Conservation (phyloP, 495 filamentous ascomycete genomes). For the Parathielavia hyrcaniae region DNA sequence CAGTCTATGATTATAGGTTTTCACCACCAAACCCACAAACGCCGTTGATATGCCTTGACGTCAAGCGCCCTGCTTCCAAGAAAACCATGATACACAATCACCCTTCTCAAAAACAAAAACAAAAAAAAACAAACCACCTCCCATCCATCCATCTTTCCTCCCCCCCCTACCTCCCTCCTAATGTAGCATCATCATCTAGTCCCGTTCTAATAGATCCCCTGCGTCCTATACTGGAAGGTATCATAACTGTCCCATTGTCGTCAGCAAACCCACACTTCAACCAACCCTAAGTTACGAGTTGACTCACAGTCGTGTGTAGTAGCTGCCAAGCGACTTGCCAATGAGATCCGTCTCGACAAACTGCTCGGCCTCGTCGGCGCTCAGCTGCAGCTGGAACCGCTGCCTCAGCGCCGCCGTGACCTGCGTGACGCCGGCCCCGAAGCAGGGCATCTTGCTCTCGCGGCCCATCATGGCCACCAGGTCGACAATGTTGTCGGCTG, state of each 20-base stretch:
- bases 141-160: not conserved
- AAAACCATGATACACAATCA: not conserved
- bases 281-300: constrained; percentile 6
- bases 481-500: constrained; percentile 65
- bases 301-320: constrained; percentile 66
- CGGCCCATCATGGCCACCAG: constrained; percentile 70
- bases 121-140: too few relatives aligned
- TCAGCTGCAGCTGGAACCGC: constrained; percentile 66
- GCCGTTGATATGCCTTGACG: too few relatives aligned
- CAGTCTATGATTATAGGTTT: too few relatives aligned
- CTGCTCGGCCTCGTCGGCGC: constrained; percentile 63
- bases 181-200: not conserved
- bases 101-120: too few relatives aligned
- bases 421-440: constrained; percentile 55
- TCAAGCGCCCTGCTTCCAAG: too few relatives aligned
- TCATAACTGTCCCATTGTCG: constrained; percentile 52
- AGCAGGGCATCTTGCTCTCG: constrained; percentile 73
- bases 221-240: constrained; percentile 73
- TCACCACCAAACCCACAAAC: not conserved
- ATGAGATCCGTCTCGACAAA: constrained; percentile 69
- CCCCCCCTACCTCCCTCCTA: not conserved
- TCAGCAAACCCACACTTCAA: not conserved
- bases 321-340: constrained; percentile 64
- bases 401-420: constrained; percentile 56
- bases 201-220: constrained; percentile 73